phyloP scores from a whole-genome alignment of 139 green algal genomes.

The Axilococcus clingmanii region DNA sequence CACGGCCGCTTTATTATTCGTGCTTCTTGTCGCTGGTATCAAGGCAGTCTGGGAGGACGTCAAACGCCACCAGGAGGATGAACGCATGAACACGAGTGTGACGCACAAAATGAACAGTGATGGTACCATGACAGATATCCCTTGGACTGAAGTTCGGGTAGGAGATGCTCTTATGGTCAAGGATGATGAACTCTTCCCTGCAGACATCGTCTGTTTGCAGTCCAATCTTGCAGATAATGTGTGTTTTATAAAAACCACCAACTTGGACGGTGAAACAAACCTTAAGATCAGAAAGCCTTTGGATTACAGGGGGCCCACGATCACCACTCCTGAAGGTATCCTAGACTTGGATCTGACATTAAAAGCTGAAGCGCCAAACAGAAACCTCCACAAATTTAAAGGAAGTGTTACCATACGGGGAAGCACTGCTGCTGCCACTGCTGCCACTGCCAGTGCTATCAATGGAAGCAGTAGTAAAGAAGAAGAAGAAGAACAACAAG shows the following conservation, averaged over 20 bases:
- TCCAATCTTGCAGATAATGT: constrained; percentile 41
- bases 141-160: constrained; percentile 41
- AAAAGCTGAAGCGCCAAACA: constrained; percentile 62
- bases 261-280: constrained; percentile 90
- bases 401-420: constrained; percentile 15
- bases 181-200: constrained; percentile 65
- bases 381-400: constrained; percentile 67
- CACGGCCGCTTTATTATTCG: constrained; percentile 46
- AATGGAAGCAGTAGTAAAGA: neutral
- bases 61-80: constrained; percentile 49
- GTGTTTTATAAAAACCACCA: constrained; percentile 65
- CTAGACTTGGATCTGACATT: constrained; percentile 25
- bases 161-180: constrained; percentile 74
- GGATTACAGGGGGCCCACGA: constrained; percentile 22
- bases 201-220: constrained; percentile 73
- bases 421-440: neutral
- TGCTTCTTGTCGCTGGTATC: constrained; percentile 42
- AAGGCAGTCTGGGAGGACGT: constrained; percentile 52
- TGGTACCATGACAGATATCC: constrained; percentile 30
- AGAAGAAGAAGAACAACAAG: neutral
- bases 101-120: constrained; percentile 40
- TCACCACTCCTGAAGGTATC: constrained; percentile 1
- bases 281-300: constrained; percentile 75
- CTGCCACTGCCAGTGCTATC: neutral
- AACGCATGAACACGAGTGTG: constrained; percentile 41